Evolutionary conservation across 164 flowering plant species (phyloP).

Genomic region (Dillenia suffruticosa): DNA sequence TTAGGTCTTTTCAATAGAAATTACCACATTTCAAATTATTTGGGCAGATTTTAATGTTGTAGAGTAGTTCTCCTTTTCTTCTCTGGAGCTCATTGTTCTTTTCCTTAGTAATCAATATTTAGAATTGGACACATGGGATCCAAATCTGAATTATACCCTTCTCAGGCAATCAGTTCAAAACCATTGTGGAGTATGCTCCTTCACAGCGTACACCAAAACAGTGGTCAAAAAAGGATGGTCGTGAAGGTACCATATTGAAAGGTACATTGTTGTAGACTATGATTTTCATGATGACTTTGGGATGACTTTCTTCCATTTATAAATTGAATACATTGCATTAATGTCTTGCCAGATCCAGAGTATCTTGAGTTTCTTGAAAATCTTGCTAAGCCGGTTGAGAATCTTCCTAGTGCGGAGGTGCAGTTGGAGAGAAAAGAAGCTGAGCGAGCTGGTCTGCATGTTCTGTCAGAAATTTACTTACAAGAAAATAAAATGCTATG

Average conservation of each 20-base stretch:
- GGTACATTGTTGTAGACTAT: conserved; percentile 30
- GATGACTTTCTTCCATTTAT: conserved; percentile 7
- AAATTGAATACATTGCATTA: conserved; percentile 20
- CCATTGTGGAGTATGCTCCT: conserved; percentile 87
- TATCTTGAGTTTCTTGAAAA: conserved; percentile 85
- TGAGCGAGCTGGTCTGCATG: conserved; percentile 66
- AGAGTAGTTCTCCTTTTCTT: too few species aligned
- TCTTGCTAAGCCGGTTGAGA: conserved; percentile 81
- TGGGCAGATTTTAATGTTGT: too few species aligned
- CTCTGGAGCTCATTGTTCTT: too few species aligned
- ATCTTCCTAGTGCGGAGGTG: conserved; percentile 96
- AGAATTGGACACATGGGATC: too few species aligned
- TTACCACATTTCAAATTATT: too few species aligned
- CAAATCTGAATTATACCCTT: neutral
- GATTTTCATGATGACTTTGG: neutral
- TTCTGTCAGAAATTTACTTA: neutral
- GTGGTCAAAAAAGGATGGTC: conserved; percentile 76
- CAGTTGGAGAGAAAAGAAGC: conserved; percentile 91
- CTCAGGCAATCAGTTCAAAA: conserved; percentile 69
- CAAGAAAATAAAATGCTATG: neutral
- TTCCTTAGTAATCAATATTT: too few species aligned
- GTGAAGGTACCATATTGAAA: conserved; percentile 80
- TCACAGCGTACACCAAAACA: conserved; percentile 81
- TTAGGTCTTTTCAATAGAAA: too few species aligned
- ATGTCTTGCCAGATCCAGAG: conserved; percentile 67